Base-by-base conservation (phyloP, 768 basidiomycete genomes). In the Inosperma sp. region DNA sequence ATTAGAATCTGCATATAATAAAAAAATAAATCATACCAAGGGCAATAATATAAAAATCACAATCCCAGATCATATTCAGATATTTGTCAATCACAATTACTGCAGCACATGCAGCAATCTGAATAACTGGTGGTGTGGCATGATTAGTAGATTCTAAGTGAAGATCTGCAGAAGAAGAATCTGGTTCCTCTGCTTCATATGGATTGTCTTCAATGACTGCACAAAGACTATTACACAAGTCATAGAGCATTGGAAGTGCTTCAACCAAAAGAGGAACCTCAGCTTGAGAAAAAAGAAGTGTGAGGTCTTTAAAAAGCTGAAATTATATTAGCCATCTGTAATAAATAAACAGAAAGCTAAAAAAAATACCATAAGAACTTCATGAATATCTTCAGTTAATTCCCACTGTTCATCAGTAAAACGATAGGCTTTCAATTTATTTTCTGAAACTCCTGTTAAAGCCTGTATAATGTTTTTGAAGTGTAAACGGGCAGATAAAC, bases 231-330 rank as follows among this genome's bases (percentile, higher is more conserved):
- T 61, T 48, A 21, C 53, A 14, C 12, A 55, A 21, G 5, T 25
- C 43, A 34, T 55, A 41, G 16, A 55, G 49, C 9, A 40, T 45
- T 12, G 53, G 49, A 19, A 55, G 34, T 9, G 51, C 48, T 31
- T 55, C 53, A 27, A 44, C 41, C 13, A 65, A 46, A 13, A 61
- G 56, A 8, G 59, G 61, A 23, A 57, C 51, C 42, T 62, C 56
- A 7, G 53, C 53, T 26, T 49, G 35, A 14, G 62, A 65, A 48
- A 68, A 67, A 17, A 64, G 26, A 7, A 56, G 50, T 16, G 64
- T 66, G 8, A 56, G 30, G 4, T 56, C 53, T 21, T 62, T 42
- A 45, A 67, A 65, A 17, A 66, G 44, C 66, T 68, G 13, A 5
- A 25, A 16, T 42, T 14, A 21, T 29, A 25, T n/a, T n/a, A 33